phyloP scores from a whole-genome alignment of 2,329 filamentous ascomycete genomes.

The Fonsecaea nubica region DNA sequence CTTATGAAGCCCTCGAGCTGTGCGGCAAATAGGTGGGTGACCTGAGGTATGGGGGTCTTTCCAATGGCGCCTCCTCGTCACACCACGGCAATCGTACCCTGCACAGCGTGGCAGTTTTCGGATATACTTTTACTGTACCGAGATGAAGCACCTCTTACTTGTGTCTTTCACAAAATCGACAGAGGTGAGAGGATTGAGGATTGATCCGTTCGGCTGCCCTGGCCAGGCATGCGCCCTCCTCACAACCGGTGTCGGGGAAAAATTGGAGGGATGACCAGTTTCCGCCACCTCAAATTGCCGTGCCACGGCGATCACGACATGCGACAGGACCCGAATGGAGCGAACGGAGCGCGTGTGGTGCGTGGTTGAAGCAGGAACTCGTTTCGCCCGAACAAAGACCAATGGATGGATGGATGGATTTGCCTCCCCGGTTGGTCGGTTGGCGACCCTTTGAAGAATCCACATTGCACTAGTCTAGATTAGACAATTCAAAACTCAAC shows the following conservation, averaged over 20 bases:
- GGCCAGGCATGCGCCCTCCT: not conserved
- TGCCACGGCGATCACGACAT: slow-evolving; percentile 23
- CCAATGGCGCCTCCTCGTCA: slow-evolving; percentile 12
- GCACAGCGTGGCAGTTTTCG: not conserved
- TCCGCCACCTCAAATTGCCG: slow-evolving; percentile 22
- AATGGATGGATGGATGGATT: not conserved
- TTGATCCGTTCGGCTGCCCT: too few relatives aligned
- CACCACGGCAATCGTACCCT: slow-evolving; percentile 7
- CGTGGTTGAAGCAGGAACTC: not conserved
- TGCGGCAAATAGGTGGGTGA: slow-evolving; percentile 14
- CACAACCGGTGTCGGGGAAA: slow-evolving; percentile 11
- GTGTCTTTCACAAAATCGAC: not conserved
- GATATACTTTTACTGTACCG: not conserved
- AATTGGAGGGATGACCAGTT: slow-evolving; percentile 18
- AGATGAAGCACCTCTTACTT: not conserved
- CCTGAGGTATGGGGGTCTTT: not conserved
- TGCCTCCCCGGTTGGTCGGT: not conserved
- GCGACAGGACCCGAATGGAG: slow-evolving; percentile 21
- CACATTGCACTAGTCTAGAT: slow-evolving; percentile 5
- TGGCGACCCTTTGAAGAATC: not conserved
- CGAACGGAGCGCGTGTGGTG: slow-evolving; percentile 3
- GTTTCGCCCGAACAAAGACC: slow-evolving; percentile 6
- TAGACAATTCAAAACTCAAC: slow-evolving; percentile 6
- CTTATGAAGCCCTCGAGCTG: slow-evolving; percentile 15
- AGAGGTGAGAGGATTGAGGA: not conserved